Conservation (phyloP, 129 eudicot species). For the Tagetes erecta region DNA sequence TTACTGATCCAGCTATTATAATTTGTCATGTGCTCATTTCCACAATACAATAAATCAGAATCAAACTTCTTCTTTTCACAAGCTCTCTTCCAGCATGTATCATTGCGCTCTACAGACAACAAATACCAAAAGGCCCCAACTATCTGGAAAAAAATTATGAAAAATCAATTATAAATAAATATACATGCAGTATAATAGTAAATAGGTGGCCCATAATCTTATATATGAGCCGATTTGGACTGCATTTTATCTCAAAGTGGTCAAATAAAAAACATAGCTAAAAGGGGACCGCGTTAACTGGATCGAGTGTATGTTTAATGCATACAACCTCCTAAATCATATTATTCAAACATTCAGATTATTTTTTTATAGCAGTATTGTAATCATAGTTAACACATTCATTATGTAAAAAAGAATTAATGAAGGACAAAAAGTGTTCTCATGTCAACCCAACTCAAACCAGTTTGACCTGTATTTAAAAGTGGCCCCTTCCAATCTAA, state of each 20-base stretch:
- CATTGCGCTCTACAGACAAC: slow-evolving; percentile 76
- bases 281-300: background rate
- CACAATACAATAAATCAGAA: slow-evolving; percentile 71
- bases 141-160: slow-evolving; percentile 53
- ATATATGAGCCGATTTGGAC: too few relatives aligned
- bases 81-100: slow-evolving; percentile 87
- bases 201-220: too few relatives aligned
- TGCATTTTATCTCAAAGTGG: background rate
- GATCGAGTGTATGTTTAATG: background rate
- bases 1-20: slow-evolving; percentile 51
- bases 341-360: background rate
- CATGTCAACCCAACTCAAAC: slow-evolving; percentile 1
- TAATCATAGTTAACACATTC: background rate
- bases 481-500: background rate
- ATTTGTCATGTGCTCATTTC: slow-evolving; percentile 49
- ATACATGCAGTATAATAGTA: background rate
- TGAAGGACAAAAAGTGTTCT: background rate
- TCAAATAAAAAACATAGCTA: background rate
- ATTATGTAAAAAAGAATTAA: background rate
- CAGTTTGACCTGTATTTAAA: background rate
- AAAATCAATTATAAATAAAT: slow-evolving; percentile 9
- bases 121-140: slow-evolving; percentile 98
- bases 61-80: slow-evolving; percentile 38
- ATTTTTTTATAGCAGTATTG: background rate
- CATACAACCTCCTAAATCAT: background rate